Percentiles rank a stretch among this genome's conserved stretches.
These are phyloP conservation scores for Aquilaria malaccensis DNA, from an alignment of 345 rosid species.

Conservation along the genomic window DNA sequence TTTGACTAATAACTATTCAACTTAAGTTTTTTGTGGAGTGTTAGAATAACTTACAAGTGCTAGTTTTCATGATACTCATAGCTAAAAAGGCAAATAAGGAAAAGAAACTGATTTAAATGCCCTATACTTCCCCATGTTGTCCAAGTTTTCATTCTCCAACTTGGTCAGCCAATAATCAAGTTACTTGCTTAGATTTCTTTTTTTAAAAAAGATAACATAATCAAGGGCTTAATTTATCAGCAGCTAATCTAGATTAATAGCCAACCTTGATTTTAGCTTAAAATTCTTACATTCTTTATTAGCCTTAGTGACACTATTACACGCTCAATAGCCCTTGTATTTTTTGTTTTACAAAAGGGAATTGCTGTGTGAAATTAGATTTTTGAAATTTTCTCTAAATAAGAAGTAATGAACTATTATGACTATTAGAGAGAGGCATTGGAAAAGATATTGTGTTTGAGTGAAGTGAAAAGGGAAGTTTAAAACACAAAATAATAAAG, in stretches of 20 bases:
- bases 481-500: too few species aligned
- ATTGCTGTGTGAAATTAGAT: too few species aligned
- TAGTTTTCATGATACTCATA: conserved; percentile 23
- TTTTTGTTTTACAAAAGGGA: not conserved
- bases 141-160: conserved; percentile 86
- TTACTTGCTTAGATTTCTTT: not conserved
- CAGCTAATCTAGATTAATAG: too few species aligned
- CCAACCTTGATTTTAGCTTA: not conserved
- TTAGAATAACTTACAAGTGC: not conserved
- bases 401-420: too few species aligned
- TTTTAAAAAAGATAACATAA: too few species aligned
- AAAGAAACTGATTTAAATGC: conserved; percentile 79
- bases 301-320: not conserved
- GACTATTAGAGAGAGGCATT: too few species aligned
- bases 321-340: not conserved
- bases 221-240: too few species aligned
- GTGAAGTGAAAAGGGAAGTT: too few species aligned
- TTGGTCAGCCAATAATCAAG: conserved; percentile 22
- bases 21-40: too few species aligned
- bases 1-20: too few species aligned
- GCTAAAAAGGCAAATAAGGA: conserved; percentile 30
- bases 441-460: too few species aligned
- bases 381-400: too few species aligned
- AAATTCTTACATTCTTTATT: not conserved
- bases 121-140: conserved; percentile 70